Base-by-base conservation (phyloP, 2,329 filamentous ascomycete species). In the Pezicula rhizophila region DNA sequence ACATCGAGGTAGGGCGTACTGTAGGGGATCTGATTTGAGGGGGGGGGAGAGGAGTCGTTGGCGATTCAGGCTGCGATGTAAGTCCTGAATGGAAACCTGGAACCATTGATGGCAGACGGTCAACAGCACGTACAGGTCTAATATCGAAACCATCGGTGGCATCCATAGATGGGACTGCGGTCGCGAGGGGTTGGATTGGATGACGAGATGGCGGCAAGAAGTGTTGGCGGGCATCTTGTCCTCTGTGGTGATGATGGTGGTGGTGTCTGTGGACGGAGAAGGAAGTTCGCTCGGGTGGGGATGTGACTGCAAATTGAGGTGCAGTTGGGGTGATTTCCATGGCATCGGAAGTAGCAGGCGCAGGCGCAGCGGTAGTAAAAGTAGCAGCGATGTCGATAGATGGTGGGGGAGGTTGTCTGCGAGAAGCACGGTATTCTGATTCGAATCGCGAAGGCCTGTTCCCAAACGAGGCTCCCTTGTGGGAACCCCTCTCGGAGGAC, bases 11-110 rank as follows among this genome's bases (percentile, higher is more conserved):
- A 23, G 74, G 75, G 52, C 71, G 79, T 51, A 75, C 73, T 8
- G 76, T 76, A 5, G 78, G 76, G 33, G 80, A 79, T 60, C 74
- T 66, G 52, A 77, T 64, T 69, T 85, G 83, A 23, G 82, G 73
- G 1, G 85, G 82, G 42, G 85, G 85, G 40, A 87, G 76, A 12
- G 90, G 90, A 1, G 90, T 95, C 6, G 89, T 93, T 1, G 90
- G 90, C 11, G 90, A 96, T 49, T 91, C 87, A 8, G 93, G 93
- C 64, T 95, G 91, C n/a, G 92, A 96, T 38, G 79, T 78, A 47
- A 90, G 70, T 46, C 86, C 84, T 10, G 78, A 75, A 54, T 86
- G 79, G 47, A 84, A 73, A 37, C 84, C 78, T 6, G 85, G 80
- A 40, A 85, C 75, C 84, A 93, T 95, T 46, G 87, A 93, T 42